Evolutionary conservation across 2,329 filamentous ascomycete species (phyloP).

Genomic region (Microsporum ferrugineum): DNA sequence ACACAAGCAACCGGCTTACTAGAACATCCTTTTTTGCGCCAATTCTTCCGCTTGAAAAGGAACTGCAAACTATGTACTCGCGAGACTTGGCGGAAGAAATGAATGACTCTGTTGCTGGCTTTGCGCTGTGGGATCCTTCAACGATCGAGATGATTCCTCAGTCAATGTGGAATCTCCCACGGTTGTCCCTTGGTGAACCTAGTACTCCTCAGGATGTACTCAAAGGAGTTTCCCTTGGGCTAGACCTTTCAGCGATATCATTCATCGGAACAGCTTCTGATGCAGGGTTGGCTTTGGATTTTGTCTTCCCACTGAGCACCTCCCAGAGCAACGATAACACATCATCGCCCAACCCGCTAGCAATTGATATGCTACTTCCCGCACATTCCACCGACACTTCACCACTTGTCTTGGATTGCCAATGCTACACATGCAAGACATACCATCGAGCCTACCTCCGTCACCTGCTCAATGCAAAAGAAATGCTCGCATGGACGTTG

Average conservation of each 20-base stretch:
- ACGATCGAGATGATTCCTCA: constrained; percentile 56
- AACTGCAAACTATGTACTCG: constrained; percentile 70
- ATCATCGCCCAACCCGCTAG: constrained; percentile 43
- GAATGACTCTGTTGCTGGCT: constrained; percentile 47
- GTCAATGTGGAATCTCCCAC: constrained; percentile 52
- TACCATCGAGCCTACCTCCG: constrained; percentile 82
- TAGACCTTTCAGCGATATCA: constrained; percentile 68
- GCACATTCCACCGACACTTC: constrained; percentile 49
- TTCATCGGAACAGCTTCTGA: constrained; percentile 68
- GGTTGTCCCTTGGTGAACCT: constrained; percentile 61
- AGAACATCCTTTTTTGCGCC: constrained; percentile 49
- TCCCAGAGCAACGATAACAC: constrained; percentile 7
- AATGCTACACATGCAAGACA: constrained; percentile 69
- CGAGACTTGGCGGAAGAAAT: constrained; percentile 57
- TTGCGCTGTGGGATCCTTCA: constrained; percentile 68
- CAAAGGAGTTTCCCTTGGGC: constrained; percentile 60
- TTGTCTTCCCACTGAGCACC: constrained; percentile 52
- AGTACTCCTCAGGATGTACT: constrained; percentile 65
- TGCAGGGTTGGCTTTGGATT: constrained; percentile 71
- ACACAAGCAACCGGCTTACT: constrained; percentile 19
- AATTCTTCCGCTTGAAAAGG: constrained; percentile 62
- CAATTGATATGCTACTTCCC: constrained; percentile 64
- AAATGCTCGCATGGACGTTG: constrained; percentile 93
- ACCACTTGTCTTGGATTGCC: constrained; percentile 54
- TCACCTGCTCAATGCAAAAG: constrained; percentile 77